These are phyloP conservation scores for Myxozyma mucilagina DNA, from an alignment of 805 yeast species.

Conservation along the genomic window DNA sequence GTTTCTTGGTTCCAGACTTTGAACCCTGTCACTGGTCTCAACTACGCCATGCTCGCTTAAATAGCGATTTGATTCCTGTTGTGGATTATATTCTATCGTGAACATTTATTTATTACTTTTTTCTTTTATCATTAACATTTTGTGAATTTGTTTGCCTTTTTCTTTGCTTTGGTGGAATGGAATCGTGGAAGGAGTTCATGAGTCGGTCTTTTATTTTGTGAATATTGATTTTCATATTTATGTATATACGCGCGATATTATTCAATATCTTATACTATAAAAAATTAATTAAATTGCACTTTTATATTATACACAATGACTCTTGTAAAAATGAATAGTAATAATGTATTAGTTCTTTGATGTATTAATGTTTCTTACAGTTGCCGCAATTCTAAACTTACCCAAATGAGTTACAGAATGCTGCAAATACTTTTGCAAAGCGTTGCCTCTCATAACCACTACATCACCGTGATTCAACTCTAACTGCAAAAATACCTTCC, in stretches of 20 bases:
- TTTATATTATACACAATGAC: too few relatives aligned
- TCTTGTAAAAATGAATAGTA: too few relatives aligned
- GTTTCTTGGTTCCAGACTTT: constrained; percentile 25
- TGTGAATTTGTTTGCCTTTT: too few relatives aligned
- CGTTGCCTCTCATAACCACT: constrained; percentile 1
- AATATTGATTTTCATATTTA: not conserved
- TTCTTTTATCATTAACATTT: not conserved
- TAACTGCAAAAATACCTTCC: not conserved
- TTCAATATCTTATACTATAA: too few relatives aligned
- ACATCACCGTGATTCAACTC: constrained; percentile 7
- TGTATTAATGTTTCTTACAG: not conserved
- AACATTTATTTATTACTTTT: too few relatives aligned
- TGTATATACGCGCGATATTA: not conserved
- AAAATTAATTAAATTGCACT: too few relatives aligned
- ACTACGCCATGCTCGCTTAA: not conserved
- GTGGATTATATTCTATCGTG: too few relatives aligned
- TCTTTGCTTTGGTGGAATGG: too few relatives aligned
- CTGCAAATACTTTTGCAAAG: not conserved
- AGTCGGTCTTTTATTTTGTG: not conserved
- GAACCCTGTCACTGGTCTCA: constrained; percentile 20
- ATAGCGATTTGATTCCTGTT: not conserved
- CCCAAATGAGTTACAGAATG: not conserved
- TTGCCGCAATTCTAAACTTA: constrained; percentile 1
- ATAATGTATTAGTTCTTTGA: not conserved
- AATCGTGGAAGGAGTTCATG: not conserved